Conservation (phyloP, 768 basidiomycete genomes). For the Pisolithus orientalis region DNA sequence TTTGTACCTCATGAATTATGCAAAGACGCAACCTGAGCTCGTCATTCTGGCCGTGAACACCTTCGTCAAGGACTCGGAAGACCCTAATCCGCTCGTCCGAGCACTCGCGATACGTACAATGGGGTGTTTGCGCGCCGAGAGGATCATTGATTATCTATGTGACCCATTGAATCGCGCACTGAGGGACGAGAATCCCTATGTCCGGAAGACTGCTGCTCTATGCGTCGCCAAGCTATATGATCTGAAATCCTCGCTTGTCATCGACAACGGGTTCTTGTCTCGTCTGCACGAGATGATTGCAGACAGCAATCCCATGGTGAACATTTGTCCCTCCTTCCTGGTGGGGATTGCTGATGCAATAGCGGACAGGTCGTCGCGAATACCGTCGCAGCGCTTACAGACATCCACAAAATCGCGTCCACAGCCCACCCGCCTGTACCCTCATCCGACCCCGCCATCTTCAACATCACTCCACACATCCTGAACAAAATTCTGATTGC, state of each 20-base stretch:
- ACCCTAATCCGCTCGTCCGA: slow-evolving; percentile 93
- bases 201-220: slow-evolving; percentile 94
- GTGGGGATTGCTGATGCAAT: neutral
- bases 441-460: slow-evolving; percentile 58
- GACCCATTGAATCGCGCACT: slow-evolving; percentile 90
- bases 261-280: slow-evolving; percentile 91
- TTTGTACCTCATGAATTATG: slow-evolving; percentile 98
- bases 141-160: slow-evolving; percentile 98
- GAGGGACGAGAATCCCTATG: slow-evolving; percentile 95
- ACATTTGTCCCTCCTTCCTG: slow-evolving; percentile 11
- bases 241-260: slow-evolving; percentile 89
- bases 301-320: slow-evolving; percentile 95
- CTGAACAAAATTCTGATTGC: slow-evolving; percentile 90
- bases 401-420: slow-evolving; percentile 76
- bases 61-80: slow-evolving; percentile 96
- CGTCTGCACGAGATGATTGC: slow-evolving; percentile 88
- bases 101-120: slow-evolving; percentile 97
- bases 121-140: slow-evolving; percentile 95
- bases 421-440: slow-evolving; percentile 44
- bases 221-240: slow-evolving; percentile 98
- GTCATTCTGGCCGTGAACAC: slow-evolving; percentile 99
- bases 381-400: slow-evolving; percentile 86
- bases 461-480: slow-evolving; percentile 76
- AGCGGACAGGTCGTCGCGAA: slow-evolving; percentile 87
- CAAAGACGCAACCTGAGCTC: slow-evolving; percentile 97